phyloP scores from a whole-genome alignment of 257 asterid species.

The Primulina huaijiensis region DNA sequence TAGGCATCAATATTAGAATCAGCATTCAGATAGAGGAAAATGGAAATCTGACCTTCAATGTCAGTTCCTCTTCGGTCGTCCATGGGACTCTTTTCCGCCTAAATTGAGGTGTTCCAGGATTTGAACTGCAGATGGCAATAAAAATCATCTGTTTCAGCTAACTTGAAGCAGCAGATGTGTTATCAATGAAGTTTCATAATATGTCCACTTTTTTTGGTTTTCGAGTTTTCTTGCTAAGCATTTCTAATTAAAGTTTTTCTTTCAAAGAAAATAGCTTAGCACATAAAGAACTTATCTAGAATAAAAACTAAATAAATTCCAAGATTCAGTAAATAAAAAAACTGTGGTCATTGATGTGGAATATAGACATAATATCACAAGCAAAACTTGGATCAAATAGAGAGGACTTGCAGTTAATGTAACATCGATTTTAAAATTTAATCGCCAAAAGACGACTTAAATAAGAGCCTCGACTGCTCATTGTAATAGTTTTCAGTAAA shows the following conservation, averaged over 20 bases:
- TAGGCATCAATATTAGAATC: neutral
- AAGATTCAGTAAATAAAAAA: neutral
- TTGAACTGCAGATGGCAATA: conserved; percentile 41
- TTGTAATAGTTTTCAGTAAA: conserved; percentile 1
- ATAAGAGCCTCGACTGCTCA: neutral
- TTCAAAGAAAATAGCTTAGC: neutral
- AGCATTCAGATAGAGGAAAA: conserved; percentile 3
- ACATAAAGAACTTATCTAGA: neutral
- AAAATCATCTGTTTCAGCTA: conserved; percentile 10
- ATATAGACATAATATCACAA: neutral
- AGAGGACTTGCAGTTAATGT: neutral
- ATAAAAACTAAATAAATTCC: neutral
- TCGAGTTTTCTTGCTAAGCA: neutral
- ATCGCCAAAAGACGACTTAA: neutral
- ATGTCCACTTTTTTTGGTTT: neutral
- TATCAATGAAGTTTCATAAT: neutral
- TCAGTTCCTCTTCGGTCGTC: conserved; percentile 60
- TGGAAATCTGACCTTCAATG: conserved; percentile 44
- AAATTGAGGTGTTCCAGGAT: conserved; percentile 33
- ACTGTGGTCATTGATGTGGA: neutral
- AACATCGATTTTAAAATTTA: neutral
- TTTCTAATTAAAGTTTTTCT: no score
- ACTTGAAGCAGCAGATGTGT: neutral
- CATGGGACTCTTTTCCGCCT: conserved; percentile 49
- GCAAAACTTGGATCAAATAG: neutral